Conservation (phyloP, 2,329 filamentous ascomycete species). For the Parafenestella ontariensis region DNA sequence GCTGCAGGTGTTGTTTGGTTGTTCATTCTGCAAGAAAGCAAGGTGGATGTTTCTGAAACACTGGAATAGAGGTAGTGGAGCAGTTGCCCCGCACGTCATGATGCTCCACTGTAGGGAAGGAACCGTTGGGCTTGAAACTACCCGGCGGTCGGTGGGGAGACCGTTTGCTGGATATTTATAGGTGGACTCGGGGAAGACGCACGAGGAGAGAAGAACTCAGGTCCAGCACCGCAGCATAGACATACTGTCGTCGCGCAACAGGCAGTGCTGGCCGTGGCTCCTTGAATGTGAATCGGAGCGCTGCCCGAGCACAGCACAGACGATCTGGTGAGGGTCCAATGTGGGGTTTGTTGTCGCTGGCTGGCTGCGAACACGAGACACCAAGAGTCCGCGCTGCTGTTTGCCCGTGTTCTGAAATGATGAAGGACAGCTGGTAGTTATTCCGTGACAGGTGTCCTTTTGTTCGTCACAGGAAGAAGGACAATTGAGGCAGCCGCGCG, state of each 20-base stretch:
- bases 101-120: slow-evolving; percentile 4
- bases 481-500: too few species aligned
- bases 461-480: too few species aligned
- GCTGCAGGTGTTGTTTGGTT: too few species aligned
- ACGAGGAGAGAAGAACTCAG: background rate
- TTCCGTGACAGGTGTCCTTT: slow-evolving; percentile 1
- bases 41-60: too few species aligned
- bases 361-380: slow-evolving; percentile 14
- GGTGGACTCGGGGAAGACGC: background rate
- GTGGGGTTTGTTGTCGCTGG: slow-evolving; percentile 12
- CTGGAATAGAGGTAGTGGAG: slow-evolving; percentile 1
- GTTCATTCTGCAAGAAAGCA: too few species aligned
- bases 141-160: background rate
- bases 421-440: too few species aligned
- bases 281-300: slow-evolving; percentile 6
- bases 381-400: background rate
- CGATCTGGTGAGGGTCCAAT: slow-evolving; percentile 5
- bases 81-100: slow-evolving; percentile 15
- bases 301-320: slow-evolving; percentile 4
- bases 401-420: background rate
- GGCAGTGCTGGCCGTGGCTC: too few species aligned
- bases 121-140: slow-evolving; percentile 2
- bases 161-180: background rate
- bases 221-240: background rate
- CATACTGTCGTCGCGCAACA: background rate